Evolutionary conservation across 2,329 filamentous ascomycete species (phyloP).

Genomic region (Botrytis elliptica): DNA sequence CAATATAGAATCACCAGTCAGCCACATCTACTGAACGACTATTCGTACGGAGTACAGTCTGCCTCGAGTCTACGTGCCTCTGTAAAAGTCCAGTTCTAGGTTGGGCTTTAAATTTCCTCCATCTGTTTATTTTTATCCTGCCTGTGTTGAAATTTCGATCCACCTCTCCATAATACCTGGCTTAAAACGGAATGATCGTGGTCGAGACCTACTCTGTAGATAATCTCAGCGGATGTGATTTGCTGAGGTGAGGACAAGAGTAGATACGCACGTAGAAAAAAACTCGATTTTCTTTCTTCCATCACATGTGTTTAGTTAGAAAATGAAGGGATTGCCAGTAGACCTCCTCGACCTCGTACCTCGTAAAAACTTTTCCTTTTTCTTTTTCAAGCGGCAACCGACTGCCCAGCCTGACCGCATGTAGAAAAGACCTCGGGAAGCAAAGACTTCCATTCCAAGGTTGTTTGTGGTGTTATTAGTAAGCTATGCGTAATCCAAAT

Average conservation of each 20-base stretch:
- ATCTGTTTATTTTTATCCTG: neutral
- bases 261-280: too few species aligned
- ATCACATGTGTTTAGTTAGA: neutral
- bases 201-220: neutral
- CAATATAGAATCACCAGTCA: neutral
- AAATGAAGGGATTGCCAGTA: neutral
- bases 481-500: neutral
- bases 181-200: neutral
- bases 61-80: neutral
- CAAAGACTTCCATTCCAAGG: neutral
- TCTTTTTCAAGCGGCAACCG: neutral
- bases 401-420: neutral
- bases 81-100: neutral
- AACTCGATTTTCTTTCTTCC: neutral
- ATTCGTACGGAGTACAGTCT: too few species aligned
- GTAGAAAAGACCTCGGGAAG: neutral
- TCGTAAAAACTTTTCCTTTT: neutral
- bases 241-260: neutral
- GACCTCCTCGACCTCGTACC: neutral
- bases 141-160: neutral
- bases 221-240: neutral
- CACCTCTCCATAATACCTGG: neutral
- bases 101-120: neutral
- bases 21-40: neutral
- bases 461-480: neutral